Conservation (phyloP, 192 early-diverging fungal genomes). For the Rhizophagus clarus region DNA sequence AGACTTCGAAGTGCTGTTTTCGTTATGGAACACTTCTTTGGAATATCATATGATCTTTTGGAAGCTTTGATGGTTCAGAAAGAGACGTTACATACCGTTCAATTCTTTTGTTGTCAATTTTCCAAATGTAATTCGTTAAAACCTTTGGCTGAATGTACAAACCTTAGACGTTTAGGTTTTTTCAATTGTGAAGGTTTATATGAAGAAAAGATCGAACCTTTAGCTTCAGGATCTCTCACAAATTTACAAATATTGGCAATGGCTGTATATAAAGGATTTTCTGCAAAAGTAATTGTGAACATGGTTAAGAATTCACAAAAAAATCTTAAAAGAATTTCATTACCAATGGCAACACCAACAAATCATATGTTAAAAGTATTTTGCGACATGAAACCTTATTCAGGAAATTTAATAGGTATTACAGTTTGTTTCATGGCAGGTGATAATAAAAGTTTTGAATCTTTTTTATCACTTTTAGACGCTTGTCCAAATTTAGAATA, state of each 20-base stretch:
- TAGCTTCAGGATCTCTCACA: neutral
- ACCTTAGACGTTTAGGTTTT: neutral
- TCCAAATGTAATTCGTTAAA: neutral
- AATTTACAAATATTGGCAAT: neutral
- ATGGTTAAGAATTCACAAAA: neutral
- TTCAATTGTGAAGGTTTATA: neutral
- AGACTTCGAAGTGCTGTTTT: neutral
- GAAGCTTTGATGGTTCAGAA: neutral
- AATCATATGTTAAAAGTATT: neutral
- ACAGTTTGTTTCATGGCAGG: neutral
- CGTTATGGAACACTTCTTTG: neutral
- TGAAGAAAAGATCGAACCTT: neutral
- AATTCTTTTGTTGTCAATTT: conserved; percentile 6
- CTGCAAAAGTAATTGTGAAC: neutral
- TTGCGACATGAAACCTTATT: neutral
- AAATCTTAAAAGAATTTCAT: conserved; percentile 1
- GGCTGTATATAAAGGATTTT: neutral
- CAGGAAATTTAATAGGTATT: neutral
- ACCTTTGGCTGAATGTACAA: conserved; percentile 4
- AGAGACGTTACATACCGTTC: neutral
- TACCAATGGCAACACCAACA: neutral
- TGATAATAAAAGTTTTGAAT: conserved; percentile 2
- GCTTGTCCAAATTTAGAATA: conserved; percentile 2
- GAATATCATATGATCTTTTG: neutral
- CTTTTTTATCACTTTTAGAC: neutral